Evolutionary conservation across 768 basidiomycete species (phyloP).

Genomic region (Termitomyces sp.): DNA sequence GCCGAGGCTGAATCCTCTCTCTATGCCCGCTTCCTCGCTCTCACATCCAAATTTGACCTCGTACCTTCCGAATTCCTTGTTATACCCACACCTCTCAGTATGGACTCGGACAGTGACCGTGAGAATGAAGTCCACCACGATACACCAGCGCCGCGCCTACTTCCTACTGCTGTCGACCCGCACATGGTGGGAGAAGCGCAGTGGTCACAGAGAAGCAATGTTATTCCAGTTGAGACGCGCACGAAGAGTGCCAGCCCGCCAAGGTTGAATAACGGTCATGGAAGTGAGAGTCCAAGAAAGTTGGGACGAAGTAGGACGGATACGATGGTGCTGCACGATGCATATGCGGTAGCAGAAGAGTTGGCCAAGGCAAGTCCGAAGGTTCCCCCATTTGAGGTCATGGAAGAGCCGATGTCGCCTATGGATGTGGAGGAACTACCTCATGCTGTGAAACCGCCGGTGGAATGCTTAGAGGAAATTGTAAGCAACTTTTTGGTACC

Average conservation of each 20-base stretch:
- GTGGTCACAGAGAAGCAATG: neutral
- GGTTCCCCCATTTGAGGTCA: neutral
- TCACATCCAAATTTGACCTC: conserved; percentile 74
- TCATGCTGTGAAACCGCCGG: neutral
- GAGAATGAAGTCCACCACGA: conserved; percentile 12
- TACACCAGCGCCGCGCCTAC: conserved; percentile 32
- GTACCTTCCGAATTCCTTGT: conserved; percentile 82
- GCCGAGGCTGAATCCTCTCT: conserved; percentile 88
- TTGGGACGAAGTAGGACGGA: conserved; percentile 59
- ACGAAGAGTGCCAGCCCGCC: conserved; percentile 19
- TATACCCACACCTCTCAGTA: conserved; percentile 44
- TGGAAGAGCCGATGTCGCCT: conserved; percentile 8
- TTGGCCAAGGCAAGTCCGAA: conserved; percentile 14
- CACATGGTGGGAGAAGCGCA: neutral
- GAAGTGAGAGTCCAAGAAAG: conserved; percentile 36
- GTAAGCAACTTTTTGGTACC: neutral
- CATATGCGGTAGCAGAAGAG: conserved; percentile 29
- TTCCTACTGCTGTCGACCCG: conserved; percentile 29
- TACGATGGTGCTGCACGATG: conserved; percentile 65
- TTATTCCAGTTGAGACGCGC: conserved; percentile 4
- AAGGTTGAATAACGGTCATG: conserved; percentile 13
- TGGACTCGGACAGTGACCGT: conserved; percentile 16
- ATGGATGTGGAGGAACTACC: conserved; percentile 10
- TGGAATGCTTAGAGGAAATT: conserved; percentile 4
- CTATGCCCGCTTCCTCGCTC: conserved; percentile 84